Evolutionary conservation across 257 asterid species (phyloP), one percentile per base, ranked within the genome.

Genomic region (Scutellaria galericulata): DNA sequence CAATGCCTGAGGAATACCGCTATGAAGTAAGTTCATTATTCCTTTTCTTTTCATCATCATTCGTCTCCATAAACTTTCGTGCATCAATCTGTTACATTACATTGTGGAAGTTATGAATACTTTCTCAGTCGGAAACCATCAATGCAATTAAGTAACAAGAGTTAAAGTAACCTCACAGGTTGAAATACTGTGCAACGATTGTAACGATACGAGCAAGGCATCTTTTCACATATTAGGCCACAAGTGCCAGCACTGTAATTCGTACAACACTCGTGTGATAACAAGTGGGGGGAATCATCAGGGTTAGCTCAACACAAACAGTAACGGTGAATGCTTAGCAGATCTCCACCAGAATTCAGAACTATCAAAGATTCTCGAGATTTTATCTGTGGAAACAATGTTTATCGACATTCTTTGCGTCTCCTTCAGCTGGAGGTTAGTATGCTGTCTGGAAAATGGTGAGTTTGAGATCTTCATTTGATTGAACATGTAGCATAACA

Each of bases 1-100:
- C 79, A 74, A 93, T 93, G 98, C 96, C 97, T 8, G 93, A 83
- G 79, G 96, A 85, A 78, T 93, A 91, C 71, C 85, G 83, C 40
- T 84, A 88, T 55, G 90, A 93, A 66, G 98, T 93, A 82, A 85
- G 96, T 76, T 51, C 40, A 6, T 12, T 20, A 12, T 70, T 67
- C 54, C 37, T 31, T 77, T 73, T 15, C 54, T 47, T 13, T 65
- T 47, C 27, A 9, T 56, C n/a, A 15, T 9, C 18, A 18, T 67
- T 40, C 61, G 7, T 69, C 48, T 56, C 14, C 56, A 7, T 75
- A 18, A 37, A 57, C 46, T 47, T 66, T 14, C 31, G 15, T 42
- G 47, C 41, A 42, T 53, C 64, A 22, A 54, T 72, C 31, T 44
- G 50, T 68, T 42, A 31, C 37, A 31, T 31, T 31, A 31, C 37